These are phyloP conservation scores for Xylaria acuta DNA, from an alignment of 495 filamentous ascomycete genomes.

Conservation along the genomic window DNA sequence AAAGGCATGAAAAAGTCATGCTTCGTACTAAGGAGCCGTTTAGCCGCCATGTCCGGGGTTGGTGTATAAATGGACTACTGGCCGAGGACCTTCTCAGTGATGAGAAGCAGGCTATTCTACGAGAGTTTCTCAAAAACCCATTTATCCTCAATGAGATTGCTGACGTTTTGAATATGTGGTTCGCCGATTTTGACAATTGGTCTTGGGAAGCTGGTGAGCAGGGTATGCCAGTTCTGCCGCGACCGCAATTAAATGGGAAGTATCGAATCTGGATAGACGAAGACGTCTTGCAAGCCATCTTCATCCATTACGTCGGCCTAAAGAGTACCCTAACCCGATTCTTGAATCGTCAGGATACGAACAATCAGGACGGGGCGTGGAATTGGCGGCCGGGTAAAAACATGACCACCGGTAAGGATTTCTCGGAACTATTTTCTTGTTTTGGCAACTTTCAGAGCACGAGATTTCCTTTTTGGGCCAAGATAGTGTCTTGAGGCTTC, in stretches of 20 bases:
- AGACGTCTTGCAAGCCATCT: constrained; percentile 68
- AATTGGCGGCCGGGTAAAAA: not conserved
- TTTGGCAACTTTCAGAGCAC: too few species aligned
- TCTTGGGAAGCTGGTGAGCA: constrained; percentile 56
- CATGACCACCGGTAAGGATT: too few species aligned
- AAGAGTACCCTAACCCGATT: constrained; percentile 50
- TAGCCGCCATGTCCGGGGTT: constrained; percentile 35
- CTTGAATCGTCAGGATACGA: not conserved
- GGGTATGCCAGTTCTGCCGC: constrained; percentile 65
- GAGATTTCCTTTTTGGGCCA: too few species aligned
- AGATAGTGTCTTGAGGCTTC: too few species aligned
- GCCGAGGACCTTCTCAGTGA: constrained; percentile 65
- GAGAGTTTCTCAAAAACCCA: constrained; percentile 65
- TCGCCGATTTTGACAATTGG: constrained; percentile 66
- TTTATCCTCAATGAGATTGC: constrained; percentile 65
- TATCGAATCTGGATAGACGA: constrained; percentile 73
- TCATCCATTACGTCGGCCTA: constrained; percentile 69
- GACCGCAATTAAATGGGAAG: constrained; percentile 70
- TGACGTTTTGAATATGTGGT: constrained; percentile 73
- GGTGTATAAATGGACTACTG: constrained; percentile 61
- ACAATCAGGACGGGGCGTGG: not conserved
- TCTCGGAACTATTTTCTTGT: too few species aligned
- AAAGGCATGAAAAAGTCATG: not conserved
- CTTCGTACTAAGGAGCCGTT: constrained; percentile 35
- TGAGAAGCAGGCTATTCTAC: constrained; percentile 64